Percentiles rank a stretch among this genome's conserved stretches.
These are phyloP conservation scores for Botryotinia globosa DNA, from an alignment of 2,329 filamentous ascomycete species.

Conservation along the genomic window DNA sequence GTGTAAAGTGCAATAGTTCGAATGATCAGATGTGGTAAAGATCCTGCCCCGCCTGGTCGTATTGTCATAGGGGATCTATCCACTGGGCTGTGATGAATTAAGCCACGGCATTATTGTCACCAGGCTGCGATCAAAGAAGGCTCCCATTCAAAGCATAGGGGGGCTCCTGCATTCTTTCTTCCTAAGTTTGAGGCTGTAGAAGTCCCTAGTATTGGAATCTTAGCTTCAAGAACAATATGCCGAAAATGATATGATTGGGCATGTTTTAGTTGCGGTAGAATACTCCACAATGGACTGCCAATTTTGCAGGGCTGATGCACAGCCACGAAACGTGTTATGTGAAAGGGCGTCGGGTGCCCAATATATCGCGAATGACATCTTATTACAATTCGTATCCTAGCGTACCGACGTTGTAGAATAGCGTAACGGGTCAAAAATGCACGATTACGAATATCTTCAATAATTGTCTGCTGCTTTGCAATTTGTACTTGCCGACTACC, in stretches of 20 bases:
- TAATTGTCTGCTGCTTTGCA: not conserved
- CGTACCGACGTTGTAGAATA: not conserved
- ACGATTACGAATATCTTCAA: not conserved
- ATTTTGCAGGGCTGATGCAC: not conserved
- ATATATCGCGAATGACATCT: not conserved
- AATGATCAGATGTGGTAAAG: not conserved
- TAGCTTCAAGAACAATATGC: not conserved
- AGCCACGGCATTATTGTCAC: not conserved
- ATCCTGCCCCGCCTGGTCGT: not conserved
- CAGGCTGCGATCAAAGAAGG: not conserved
- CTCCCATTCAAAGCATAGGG: not conserved
- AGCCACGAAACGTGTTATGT: slow-evolving; percentile 2
- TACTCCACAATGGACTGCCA: not conserved
- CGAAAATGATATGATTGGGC: not conserved
- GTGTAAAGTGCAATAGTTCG: not conserved
- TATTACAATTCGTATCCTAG: not conserved
- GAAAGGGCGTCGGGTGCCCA: not conserved
- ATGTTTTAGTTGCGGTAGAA: not conserved
- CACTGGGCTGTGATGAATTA: not conserved
- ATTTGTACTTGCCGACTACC: not conserved
- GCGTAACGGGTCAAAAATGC: not conserved
- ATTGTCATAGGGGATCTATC: not conserved
- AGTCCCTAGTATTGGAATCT: not conserved
- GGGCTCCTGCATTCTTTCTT: not conserved
- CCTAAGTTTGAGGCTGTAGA: not conserved